phyloP scores from a whole-genome alignment of 148 eudicot genomes.

The Talinum fruticosum region DNA sequence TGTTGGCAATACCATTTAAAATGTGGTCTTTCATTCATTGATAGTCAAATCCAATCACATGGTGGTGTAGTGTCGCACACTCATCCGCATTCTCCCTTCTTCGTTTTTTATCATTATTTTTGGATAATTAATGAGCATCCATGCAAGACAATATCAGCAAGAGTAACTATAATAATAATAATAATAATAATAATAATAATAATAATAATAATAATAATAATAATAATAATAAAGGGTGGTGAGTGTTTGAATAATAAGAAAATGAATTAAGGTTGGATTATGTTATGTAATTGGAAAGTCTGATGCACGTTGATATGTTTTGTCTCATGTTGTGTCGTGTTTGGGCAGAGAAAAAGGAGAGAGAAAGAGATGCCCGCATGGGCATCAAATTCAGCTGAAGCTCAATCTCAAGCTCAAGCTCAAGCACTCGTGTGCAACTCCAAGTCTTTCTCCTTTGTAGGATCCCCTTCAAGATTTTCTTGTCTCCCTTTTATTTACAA shows the following conservation, averaged over 20 bases:
- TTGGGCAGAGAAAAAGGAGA: not conserved
- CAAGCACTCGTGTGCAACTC: slow-evolving; percentile 20
- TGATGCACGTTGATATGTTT: not conserved
- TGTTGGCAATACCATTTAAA: not conserved
- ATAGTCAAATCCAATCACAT: not conserved
- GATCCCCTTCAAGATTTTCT: slow-evolving; percentile 22
- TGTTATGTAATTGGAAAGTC: not conserved
- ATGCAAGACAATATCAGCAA: no score
- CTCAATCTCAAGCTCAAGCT: no score
- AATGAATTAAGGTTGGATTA: not conserved
- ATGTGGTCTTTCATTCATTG: slow-evolving; percentile 2
- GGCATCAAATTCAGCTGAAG: slow-evolving; percentile 7
- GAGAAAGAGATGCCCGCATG: not conserved
- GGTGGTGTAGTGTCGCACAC: no score
- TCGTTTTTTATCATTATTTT: no score
- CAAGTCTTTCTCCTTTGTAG: not conserved
- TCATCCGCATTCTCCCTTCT: no score
- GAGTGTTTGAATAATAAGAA: not conserved
- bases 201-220: no score
- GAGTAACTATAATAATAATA: no score
- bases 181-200: no score
- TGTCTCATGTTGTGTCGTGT: not conserved
- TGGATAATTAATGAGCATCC: no score
- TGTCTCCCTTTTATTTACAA: not conserved
- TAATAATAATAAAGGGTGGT: no score